Evolutionary conservation across 2,329 filamentous ascomycete species (phyloP).

Genomic region (Didymellaceae sp.): DNA sequence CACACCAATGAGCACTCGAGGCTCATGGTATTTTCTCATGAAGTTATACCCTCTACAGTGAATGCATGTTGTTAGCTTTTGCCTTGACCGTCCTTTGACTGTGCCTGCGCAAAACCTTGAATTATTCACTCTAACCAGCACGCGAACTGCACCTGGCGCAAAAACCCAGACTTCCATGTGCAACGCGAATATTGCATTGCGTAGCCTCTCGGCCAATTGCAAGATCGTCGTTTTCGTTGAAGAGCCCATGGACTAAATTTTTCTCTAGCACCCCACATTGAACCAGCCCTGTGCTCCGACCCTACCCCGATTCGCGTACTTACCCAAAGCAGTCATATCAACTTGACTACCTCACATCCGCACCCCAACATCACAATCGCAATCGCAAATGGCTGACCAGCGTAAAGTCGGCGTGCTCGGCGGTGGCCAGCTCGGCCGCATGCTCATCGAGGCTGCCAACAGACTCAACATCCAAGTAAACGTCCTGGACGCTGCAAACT

Average conservation of each 20-base stretch:
- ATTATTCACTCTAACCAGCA: neutral
- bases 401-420: conserved; percentile 47
- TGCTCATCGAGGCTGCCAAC: conserved; percentile 90
- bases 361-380: conserved; percentile 7
- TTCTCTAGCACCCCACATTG: conserved; percentile 33
- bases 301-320: conserved; percentile 23
- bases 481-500: conserved; percentile 76
- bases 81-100: neutral
- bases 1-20: conserved; percentile 42
- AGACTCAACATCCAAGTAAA: conserved; percentile 78
- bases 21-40: conserved; percentile 43
- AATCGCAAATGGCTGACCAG: conserved; percentile 42
- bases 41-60: conserved; percentile 16
- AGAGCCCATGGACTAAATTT: conserved; percentile 29
- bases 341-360: conserved; percentile 10
- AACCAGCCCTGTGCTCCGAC: conserved; percentile 26
- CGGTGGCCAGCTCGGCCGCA: conserved; percentile 75
- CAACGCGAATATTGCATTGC: neutral
- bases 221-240: conserved; percentile 15
- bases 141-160: neutral
- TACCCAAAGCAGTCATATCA: conserved; percentile 28
- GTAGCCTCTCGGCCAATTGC: conserved; percentile 5
- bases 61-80: conserved; percentile 10
- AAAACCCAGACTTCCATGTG: neutral
- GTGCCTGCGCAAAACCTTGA: neutral